These are phyloP conservation scores for Citrus australasica DNA, from an alignment of 345 rosid genomes.

Conservation along the genomic window DNA sequence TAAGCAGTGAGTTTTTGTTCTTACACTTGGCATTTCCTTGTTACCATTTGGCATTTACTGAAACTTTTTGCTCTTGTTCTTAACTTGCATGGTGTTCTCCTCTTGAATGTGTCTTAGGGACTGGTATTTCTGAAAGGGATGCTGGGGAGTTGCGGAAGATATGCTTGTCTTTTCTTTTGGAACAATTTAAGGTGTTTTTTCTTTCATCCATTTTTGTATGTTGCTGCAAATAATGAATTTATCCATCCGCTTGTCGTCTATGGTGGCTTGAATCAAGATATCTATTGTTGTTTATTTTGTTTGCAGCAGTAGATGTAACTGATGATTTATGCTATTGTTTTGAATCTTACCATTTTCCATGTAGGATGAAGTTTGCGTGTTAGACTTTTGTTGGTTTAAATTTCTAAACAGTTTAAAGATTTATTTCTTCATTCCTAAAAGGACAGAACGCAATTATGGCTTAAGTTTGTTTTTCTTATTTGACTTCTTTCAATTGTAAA, in stretches of 20 bases:
- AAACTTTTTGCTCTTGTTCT: not conserved
- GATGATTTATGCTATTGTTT: not conserved
- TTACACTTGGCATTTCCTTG: not conserved
- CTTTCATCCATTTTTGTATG: not conserved
- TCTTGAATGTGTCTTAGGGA: slow-evolving; percentile 42
- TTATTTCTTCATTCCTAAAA: not conserved
- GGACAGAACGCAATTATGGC: not conserved
- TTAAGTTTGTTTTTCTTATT: not conserved
- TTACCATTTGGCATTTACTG: not conserved
- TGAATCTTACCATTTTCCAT: not conserved
- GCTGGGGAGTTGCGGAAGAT: slow-evolving; percentile 55
- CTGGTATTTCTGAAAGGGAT: slow-evolving; percentile 63
- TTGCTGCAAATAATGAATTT: not conserved
- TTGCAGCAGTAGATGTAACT: not conserved
- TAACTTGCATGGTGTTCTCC: not conserved
- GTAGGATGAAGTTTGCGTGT: not conserved
- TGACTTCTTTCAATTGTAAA: not conserved
- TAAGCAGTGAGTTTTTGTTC: not conserved
- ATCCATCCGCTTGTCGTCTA: not conserved
- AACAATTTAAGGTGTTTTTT: slow-evolving; percentile 49
- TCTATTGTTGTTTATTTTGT: not conserved
- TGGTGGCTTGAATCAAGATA: not conserved
- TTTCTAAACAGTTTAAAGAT: not conserved
- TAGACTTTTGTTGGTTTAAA: not conserved
- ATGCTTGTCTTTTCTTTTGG: slow-evolving; percentile 64